phyloP scores from a whole-genome alignment of 768 basidiomycete genomes.

The Lactarius hatsudake region DNA sequence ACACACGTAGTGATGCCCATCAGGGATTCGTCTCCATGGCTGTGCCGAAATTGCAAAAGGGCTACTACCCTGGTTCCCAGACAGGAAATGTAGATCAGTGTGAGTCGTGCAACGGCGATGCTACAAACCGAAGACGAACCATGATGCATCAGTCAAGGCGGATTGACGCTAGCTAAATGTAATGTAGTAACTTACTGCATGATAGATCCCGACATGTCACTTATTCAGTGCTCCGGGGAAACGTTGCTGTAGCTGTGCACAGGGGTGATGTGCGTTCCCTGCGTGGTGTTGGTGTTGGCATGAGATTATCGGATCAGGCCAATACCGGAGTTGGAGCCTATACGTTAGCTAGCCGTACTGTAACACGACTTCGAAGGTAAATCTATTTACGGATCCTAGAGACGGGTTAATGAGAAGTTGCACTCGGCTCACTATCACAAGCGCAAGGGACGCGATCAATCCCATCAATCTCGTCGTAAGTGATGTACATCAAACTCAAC shows the following conservation, averaged over 20 bases:
- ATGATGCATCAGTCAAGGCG: background rate
- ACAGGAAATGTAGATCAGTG: background rate
- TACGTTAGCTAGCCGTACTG: background rate
- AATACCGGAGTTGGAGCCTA: background rate
- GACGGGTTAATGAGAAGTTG: background rate
- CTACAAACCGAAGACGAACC: no score
- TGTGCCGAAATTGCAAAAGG: no score
- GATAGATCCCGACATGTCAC: background rate
- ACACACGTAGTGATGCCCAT: background rate
- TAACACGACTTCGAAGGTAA: background rate
- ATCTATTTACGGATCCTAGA: background rate
- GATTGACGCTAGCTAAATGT: background rate
- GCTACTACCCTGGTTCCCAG: background rate
- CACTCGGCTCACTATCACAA: background rate
- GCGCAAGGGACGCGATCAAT: background rate
- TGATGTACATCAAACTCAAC: background rate
- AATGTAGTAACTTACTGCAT: background rate
- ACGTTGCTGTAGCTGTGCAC: background rate
- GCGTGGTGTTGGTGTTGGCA: background rate
- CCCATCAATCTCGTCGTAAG: background rate
- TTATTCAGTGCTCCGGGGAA: background rate
- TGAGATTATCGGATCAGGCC: background rate
- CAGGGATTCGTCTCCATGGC: background rate
- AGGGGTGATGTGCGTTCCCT: background rate
- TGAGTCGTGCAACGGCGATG: background rate